Evolutionary conservation across 768 basidiomycete genomes (phyloP).

Genomic region (Cystofilobasidium capitatum): DNA sequence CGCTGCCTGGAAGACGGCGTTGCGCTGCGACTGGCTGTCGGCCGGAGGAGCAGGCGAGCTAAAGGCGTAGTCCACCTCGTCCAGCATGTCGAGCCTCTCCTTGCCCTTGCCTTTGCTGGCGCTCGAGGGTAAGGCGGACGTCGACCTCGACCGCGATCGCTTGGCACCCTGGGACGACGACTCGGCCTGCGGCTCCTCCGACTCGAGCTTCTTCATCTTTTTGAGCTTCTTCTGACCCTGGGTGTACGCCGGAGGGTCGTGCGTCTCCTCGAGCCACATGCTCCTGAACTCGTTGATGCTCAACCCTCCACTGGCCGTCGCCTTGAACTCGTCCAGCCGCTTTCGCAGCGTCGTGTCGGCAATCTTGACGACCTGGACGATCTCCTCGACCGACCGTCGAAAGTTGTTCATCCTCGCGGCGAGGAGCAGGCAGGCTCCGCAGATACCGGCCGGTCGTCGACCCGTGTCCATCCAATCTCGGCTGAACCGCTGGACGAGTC

Average conservation of each 20-base stretch:
- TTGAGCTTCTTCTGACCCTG: slow-evolving; percentile 14
- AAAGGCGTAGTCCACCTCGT: slow-evolving; percentile 20
- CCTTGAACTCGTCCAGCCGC: slow-evolving; percentile 86
- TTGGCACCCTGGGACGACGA: slow-evolving; percentile 2
- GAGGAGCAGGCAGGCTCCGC: slow-evolving; percentile 86
- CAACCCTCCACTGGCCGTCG: slow-evolving; percentile 71
- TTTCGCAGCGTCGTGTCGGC: slow-evolving; percentile 91
- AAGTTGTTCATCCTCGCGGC: slow-evolving; percentile 99
- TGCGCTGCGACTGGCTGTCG: neutral
- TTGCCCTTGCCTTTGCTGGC: slow-evolving; percentile 16
- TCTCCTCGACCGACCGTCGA: slow-evolving; percentile 80
- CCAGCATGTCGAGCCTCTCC: slow-evolving; percentile 18
- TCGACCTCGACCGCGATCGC: neutral
- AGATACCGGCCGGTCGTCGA: slow-evolving; percentile 90
- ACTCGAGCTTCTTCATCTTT: slow-evolving; percentile 9
- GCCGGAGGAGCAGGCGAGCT: neutral
- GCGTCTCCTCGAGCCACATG: slow-evolving; percentile 83
- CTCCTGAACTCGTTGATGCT: slow-evolving; percentile 82
- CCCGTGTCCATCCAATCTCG: slow-evolving; percentile 97
- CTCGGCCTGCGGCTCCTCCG: slow-evolving; percentile 23
- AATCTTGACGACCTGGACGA: slow-evolving; percentile 97
- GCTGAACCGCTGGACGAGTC: slow-evolving; percentile 86
- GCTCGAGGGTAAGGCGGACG: slow-evolving; percentile 25
- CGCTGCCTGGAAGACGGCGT: slow-evolving; percentile 21
- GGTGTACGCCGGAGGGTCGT: slow-evolving; percentile 75